Evolutionary conservation across 208 protist genomes (phyloP), one percentile per base, ranked within the genome.

Genomic region (Angomonas ambiguus): DNA sequence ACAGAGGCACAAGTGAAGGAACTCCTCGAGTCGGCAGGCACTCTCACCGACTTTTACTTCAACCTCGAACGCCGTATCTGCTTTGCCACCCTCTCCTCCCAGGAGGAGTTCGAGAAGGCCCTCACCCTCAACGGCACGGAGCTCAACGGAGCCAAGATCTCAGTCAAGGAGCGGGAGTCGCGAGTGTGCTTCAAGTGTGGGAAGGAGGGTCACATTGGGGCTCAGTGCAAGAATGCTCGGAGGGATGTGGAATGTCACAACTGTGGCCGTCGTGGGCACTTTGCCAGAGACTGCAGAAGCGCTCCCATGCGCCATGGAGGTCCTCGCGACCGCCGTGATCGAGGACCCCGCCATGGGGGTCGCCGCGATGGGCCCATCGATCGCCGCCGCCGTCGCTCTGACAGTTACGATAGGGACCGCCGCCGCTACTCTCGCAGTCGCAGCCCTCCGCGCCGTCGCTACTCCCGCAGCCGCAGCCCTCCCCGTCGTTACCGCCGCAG

Each of bases 241-340:
- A 67, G 93, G 58, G 79, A 92, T 55, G 76, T 91, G 24, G 20
- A 62, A 13, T 88, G 85, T 71, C 71, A 65, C 63, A 64, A 77
- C 49, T 91, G 81, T 59, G 76, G 79, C 33, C 72, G 69, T 2
- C 57, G 62, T 0, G 82, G 85, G 4, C 85, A 92, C 77, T 51
- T 67, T 8, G 65, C 73, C 0, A 62, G 73, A 27, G 78, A 82
- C 61, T 88, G 82, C 75, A 67, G 65, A n/a, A 28, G 22, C n/a
- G 8, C 10, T 34, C 64, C 45, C 13, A 61, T 60, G 20, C 35
- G 33, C 60, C 30, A 51, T 34, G 13, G 35, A 30, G 55, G 51
- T 66, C n/a, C 45, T 32, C 56, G 51, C 72, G 51, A 67, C 1
- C 25, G 42, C 62, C 16, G 38, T 56, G 24, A 5, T 10, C 5